A percentile compares a stretch with the other conserved stretches of the same genome.
phyloP scores from a whole-genome alignment of 2,329 filamentous ascomycete genomes.

The Aspergillus ochraceoroseus region DNA sequence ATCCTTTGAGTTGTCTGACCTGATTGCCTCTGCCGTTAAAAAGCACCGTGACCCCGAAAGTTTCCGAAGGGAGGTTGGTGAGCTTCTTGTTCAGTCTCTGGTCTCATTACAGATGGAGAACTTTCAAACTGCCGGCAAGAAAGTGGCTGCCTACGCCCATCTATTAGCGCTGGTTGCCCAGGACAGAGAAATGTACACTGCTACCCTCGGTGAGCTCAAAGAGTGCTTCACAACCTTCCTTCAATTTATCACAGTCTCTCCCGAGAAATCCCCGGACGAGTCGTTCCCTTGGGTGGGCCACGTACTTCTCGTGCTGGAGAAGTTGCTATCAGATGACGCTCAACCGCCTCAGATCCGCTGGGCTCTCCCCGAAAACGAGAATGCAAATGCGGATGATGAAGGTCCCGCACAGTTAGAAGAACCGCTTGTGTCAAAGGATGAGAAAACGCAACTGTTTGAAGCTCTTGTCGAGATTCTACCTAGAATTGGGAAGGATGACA shows the following conservation, averaged over 20 bases:
- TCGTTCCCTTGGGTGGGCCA: conserved; percentile 90
- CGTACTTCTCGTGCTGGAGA: conserved; percentile 83
- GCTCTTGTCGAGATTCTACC: conserved; percentile 78
- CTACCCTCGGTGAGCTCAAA: conserved; percentile 68
- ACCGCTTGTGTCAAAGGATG: conserved; percentile 57
- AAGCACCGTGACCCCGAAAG: conserved; percentile 57
- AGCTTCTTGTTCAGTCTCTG: conserved; percentile 76
- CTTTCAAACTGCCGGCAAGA: conserved; percentile 55
- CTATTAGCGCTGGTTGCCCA: conserved; percentile 83
- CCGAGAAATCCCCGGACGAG: conserved; percentile 65
- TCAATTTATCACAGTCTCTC: conserved; percentile 65
- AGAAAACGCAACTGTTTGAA: conserved; percentile 68
- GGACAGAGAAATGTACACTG: conserved; percentile 72
- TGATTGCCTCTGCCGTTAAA: conserved; percentile 68
- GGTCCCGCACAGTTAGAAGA: conserved; percentile 57
- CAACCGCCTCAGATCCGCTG: conserved; percentile 71
- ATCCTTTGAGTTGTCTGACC: conserved; percentile 83
- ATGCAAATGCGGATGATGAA: conserved; percentile 46
- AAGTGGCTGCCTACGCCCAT: conserved; percentile 87
- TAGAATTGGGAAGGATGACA: conserved; percentile 79
- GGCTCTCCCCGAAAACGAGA: conserved; percentile 52
- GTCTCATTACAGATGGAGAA: conserved; percentile 61
- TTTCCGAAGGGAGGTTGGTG: conserved; percentile 67
- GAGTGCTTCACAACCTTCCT: conserved; percentile 72
- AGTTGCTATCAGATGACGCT: conserved; percentile 81